Conservation (phyloP, 306 rosid genomes). For the Cucurbita moschata region DNA sequence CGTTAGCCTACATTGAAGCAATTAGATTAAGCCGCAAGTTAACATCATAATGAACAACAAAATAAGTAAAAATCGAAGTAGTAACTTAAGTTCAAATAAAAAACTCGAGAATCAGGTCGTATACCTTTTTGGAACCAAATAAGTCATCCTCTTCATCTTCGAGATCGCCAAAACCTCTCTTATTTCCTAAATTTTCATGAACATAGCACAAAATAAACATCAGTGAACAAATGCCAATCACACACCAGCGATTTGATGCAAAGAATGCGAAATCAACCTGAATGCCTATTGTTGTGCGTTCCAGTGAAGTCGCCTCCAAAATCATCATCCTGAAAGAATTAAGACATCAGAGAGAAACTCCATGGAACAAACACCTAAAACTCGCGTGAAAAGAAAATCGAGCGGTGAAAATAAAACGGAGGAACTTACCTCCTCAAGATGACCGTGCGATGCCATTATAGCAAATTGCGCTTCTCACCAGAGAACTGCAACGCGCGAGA, state of each 20-base stretch:
- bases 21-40: not conserved
- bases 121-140: slow-evolving; percentile 52
- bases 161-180: slow-evolving; percentile 55
- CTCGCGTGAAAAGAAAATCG: not conserved
- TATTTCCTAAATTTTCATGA: slow-evolving; percentile 23
- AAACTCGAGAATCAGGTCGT: not conserved
- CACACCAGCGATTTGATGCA: slow-evolving; percentile 2
- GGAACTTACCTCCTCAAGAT: slow-evolving; percentile 27
- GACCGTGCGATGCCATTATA: slow-evolving; percentile 27
- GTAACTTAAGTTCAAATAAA: not conserved
- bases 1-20: slow-evolving; percentile 26
- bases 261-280: slow-evolving; percentile 25
- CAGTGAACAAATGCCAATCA: not conserved
- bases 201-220: not conserved
- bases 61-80: not conserved
- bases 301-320: slow-evolving; percentile 59
- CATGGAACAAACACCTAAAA: not conserved
- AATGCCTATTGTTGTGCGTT: slow-evolving; percentile 21
- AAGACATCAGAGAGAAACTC: not conserved
- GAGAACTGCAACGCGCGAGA: not conserved
- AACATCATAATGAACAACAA: not conserved
- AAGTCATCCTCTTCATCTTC: slow-evolving; percentile 55
- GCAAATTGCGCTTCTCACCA: not conserved
- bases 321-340: slow-evolving; percentile 53
- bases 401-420: not conserved